Percentiles rank a stretch among this genome's conserved stretches.
phyloP scores from a whole-genome alignment of 805 yeast genomes.

The Starmerella davenportii region DNA sequence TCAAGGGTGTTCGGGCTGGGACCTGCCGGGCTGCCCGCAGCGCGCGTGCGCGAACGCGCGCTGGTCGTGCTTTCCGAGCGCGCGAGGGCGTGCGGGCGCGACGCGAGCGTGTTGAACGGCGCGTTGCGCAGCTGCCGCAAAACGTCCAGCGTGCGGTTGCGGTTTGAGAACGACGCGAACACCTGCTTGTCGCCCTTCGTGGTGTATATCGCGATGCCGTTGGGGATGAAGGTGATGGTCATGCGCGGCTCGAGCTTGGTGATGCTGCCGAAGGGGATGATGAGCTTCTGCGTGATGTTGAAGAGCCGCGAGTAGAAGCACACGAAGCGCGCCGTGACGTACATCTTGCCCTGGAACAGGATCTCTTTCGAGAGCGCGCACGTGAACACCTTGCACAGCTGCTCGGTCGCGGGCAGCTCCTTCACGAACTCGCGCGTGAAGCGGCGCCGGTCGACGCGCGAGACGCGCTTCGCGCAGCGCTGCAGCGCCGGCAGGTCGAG shows the following conservation, averaged over 20 bases:
- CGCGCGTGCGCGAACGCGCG: background rate
- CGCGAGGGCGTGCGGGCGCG: background rate
- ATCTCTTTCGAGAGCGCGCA: conserved; percentile 84
- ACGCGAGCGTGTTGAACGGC: conserved; percentile 1
- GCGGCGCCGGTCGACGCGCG: background rate
- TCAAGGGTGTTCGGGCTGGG: background rate
- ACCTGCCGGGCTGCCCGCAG: background rate
- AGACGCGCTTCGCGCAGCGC: background rate
- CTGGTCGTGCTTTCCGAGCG: background rate
- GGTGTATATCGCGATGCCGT: conserved; percentile 54
- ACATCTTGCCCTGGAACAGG: conserved; percentile 70
- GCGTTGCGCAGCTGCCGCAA: conserved; percentile 25
- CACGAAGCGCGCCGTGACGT: conserved; percentile 55
- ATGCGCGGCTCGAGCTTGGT: conserved; percentile 56
- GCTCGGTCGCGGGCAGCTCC: conserved; percentile 1
- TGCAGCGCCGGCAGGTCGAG: background rate
- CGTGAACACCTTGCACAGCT: conserved; percentile 30
- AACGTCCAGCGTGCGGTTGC: conserved; percentile 60
- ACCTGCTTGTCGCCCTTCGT: conserved; percentile 36
- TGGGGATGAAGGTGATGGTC: conserved; percentile 81
- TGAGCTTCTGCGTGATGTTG: conserved; percentile 78
- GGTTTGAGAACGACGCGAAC: conserved; percentile 72
- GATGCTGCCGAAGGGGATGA: conserved; percentile 55
- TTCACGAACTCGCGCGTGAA: background rate
- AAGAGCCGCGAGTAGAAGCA: conserved; percentile 76